Percentiles rank a stretch among this genome's conserved stretches.
Conservation (phyloP, 2,329 filamentous ascomycete genomes). For the Albophoma yamanashiensis region DNA sequence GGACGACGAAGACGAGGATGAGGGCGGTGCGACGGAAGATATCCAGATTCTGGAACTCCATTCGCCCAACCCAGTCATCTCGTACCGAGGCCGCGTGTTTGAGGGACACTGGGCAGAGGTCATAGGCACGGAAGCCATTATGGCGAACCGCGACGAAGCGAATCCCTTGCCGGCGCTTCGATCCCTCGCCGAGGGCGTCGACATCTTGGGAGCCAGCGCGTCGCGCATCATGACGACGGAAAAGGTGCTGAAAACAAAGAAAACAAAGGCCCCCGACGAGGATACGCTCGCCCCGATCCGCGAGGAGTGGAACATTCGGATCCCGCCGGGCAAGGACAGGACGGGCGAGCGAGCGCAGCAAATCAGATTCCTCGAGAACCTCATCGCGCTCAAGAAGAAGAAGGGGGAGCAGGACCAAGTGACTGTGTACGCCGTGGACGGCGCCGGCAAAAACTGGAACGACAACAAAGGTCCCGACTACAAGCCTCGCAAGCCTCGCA, state of each 20-base stretch:
- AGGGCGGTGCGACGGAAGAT: conserved; percentile 16
- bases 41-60: conserved; percentile 82
- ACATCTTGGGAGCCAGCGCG: conserved; percentile 56
- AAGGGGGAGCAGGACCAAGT: conserved; percentile 57
- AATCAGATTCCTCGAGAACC: conserved; percentile 50
- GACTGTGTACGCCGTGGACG: conserved; percentile 43
- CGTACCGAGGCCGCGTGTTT: conserved; percentile 69
- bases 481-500: conserved; percentile 23
- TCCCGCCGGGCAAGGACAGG: conserved; percentile 33
- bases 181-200: conserved; percentile 42
- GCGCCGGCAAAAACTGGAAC: conserved; percentile 27
- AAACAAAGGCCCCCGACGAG: conserved; percentile 27
- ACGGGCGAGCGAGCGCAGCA: conserved; percentile 36
- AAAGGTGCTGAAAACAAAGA: conserved; percentile 44
- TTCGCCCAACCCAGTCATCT: conserved; percentile 63
- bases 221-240: conserved; percentile 47
- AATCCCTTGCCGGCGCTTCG: conserved; percentile 28
- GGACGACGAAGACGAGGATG: conserved; percentile 5
- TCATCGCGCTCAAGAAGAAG: conserved; percentile 53
- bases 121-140: conserved; percentile 74
- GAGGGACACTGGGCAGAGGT: conserved; percentile 73
- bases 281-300: conserved; percentile 28
- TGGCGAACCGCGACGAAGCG: conserved; percentile 36
- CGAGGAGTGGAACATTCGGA: conserved; percentile 30
- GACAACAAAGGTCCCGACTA: conserved; percentile 31